Evolutionary conservation across 169 alveolate species (phyloP).

Genomic region (Babesia ovata): DNA sequence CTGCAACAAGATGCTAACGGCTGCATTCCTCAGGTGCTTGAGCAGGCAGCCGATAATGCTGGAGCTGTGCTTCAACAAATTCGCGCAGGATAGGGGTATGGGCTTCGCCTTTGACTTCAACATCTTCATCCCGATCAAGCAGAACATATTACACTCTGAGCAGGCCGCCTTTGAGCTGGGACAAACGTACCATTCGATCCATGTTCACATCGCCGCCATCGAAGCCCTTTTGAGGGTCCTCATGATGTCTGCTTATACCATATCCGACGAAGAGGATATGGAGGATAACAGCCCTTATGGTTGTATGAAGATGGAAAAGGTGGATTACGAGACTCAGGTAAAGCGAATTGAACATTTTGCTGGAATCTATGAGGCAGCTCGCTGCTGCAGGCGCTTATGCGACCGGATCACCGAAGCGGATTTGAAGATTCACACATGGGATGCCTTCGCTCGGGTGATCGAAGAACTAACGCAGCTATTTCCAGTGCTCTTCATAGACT

Average conservation of each 20-base stretch:
- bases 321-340: not conserved
- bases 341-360: slow-evolving; percentile 14
- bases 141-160: slow-evolving; percentile 6
- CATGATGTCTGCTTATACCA: not conserved
- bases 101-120: slow-evolving; percentile 58
- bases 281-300: not conserved
- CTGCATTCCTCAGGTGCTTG: slow-evolving; percentile 47
- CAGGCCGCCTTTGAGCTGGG: slow-evolving; percentile 63
- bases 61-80: slow-evolving; percentile 40
- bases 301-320: slow-evolving; percentile 10
- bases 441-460: slow-evolving; percentile 31
- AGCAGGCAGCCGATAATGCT: slow-evolving; percentile 56
- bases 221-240: slow-evolving; percentile 28
- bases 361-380: slow-evolving; percentile 43
- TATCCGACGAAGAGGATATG: not conserved
- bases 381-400: slow-evolving; percentile 30
- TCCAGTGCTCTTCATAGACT: slow-evolving; percentile 42
- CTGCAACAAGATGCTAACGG: slow-evolving; percentile 33
- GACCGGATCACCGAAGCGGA: slow-evolving; percentile 8
- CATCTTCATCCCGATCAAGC: slow-evolving; percentile 41
- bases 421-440: slow-evolving; percentile 44
- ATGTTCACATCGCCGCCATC: slow-evolving; percentile 54
- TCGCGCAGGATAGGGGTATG: slow-evolving; percentile 39
- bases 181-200: slow-evolving; percentile 54
- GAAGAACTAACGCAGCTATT: slow-evolving; percentile 44